Evolutionary conservation across 2,329 filamentous ascomycete species (phyloP).

Genomic region (Colletotrichum melonis): DNA sequence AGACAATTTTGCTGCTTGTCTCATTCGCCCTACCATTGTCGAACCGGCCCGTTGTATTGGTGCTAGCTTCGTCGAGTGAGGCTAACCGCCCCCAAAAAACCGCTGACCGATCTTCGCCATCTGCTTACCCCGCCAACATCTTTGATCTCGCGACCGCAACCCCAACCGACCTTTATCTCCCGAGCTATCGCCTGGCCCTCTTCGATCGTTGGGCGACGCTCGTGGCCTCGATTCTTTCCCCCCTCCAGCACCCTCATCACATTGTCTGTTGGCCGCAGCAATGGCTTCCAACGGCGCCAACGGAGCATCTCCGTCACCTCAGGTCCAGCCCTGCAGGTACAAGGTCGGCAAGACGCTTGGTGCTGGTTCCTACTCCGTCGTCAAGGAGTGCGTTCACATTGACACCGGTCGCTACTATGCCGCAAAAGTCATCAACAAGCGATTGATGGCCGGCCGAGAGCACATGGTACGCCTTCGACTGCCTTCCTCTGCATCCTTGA

Average conservation of each 20-base stretch:
- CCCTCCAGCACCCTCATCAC: background rate
- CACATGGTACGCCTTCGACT: conserved; percentile 80
- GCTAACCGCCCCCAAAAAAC: conserved; percentile 7
- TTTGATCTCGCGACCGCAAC: conserved; percentile 4
- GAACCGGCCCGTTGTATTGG: background rate
- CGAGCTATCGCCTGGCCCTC: background rate
- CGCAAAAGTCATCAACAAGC: conserved; percentile 99
- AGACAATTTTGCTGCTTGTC: background rate
- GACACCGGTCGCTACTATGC: conserved; percentile 98
- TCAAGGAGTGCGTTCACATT: conserved; percentile 99
- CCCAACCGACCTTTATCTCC: conserved; percentile 7
- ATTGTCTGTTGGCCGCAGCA: background rate
- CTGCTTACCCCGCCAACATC: conserved; percentile 31
- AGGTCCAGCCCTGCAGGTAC: conserved; percentile 95
- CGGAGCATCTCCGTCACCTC: conserved; percentile 53
- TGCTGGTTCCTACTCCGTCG: conserved; percentile 96
- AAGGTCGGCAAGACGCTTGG: conserved; percentile 98
- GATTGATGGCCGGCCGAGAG: conserved; percentile 95
- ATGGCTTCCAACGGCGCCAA: conserved; percentile 37
- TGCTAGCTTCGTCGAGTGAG: conserved; percentile 1
- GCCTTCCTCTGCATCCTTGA: conserved; percentile 3
- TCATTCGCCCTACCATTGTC: background rate
- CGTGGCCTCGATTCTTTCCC: conserved; percentile 4
- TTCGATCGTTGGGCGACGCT: conserved; percentile 17
- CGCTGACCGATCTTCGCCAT: conserved; percentile 9